Conservation (phyloP, 2,329 filamentous ascomycete genomes). For the Penicillium polonicum region DNA sequence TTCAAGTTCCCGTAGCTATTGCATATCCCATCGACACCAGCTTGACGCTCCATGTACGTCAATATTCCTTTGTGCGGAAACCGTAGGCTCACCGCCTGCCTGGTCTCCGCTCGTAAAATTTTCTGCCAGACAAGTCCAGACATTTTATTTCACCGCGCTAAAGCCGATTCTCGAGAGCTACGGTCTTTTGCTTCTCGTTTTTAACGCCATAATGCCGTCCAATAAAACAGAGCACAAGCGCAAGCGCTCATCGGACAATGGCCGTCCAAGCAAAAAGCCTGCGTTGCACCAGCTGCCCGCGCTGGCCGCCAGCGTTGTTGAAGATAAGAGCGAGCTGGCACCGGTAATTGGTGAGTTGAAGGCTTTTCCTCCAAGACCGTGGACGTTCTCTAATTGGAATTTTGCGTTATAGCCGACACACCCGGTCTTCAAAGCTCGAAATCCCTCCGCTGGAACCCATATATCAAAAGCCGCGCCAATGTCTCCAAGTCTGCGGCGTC, state of each 20-base stretch:
- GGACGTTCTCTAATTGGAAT: background rate
- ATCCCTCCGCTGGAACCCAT: slow-evolving; percentile 37
- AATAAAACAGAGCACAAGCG: slow-evolving; percentile 50
- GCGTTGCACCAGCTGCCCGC: slow-evolving; percentile 41
- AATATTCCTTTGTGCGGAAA: slow-evolving; percentile 20
- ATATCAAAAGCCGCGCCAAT: slow-evolving; percentile 53
- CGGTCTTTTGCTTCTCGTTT: slow-evolving; percentile 3
- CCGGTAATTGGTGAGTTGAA: slow-evolving; percentile 50
- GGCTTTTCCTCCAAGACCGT: background rate
- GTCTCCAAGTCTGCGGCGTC: slow-evolving; percentile 27
- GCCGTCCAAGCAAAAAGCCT: slow-evolving; percentile 50
- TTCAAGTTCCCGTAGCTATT: background rate
- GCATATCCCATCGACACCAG: background rate
- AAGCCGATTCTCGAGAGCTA: slow-evolving; percentile 10
- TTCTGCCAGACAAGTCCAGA: slow-evolving; percentile 24
- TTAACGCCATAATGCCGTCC: slow-evolving; percentile 31
- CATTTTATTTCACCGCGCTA: slow-evolving; percentile 22
- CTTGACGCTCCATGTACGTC: background rate
- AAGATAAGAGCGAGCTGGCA: slow-evolving; percentile 49
- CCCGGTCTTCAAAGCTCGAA: slow-evolving; percentile 35
- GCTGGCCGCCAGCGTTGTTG: slow-evolving; percentile 47
- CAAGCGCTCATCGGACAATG: slow-evolving; percentile 49
- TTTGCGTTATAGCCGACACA: slow-evolving; percentile 30
- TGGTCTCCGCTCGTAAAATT: slow-evolving; percentile 23
- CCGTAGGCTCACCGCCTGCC: slow-evolving; percentile 26